These are phyloP conservation scores for Herpotrichia juniperi DNA, from an alignment of 2,329 filamentous ascomycete species.

Conservation along the genomic window DNA sequence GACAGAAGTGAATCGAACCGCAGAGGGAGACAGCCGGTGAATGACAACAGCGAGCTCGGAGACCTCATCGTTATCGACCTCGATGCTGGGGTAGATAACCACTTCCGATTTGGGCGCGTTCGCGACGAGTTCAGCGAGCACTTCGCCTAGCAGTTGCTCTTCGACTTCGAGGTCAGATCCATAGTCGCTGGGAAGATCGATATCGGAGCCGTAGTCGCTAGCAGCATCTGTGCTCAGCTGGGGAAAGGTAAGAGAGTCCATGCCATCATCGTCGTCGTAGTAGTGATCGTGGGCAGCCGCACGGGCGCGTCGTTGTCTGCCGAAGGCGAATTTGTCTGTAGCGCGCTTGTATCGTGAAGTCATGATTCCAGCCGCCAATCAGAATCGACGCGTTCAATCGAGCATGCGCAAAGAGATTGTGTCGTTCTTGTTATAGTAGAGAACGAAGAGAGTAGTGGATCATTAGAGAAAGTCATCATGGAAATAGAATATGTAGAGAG, in stretches of 20 bases:
- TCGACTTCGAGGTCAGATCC: slow-evolving; percentile 68
- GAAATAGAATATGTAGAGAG: too few species aligned
- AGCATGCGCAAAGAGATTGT: background rate
- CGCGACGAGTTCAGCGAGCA: slow-evolving; percentile 55
- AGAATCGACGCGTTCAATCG: background rate
- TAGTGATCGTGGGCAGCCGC: background rate
- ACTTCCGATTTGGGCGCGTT: slow-evolving; percentile 31
- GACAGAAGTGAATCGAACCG: background rate
- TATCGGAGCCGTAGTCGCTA: slow-evolving; percentile 70
- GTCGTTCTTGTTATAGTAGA: too few species aligned
- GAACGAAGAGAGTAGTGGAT: too few species aligned
- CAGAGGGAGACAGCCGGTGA: slow-evolving; percentile 5
- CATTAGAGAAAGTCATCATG: too few species aligned
- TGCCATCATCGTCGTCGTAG: slow-evolving; percentile 26
- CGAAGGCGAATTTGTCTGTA: background rate
- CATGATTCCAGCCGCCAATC: background rate
- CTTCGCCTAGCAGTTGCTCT: slow-evolving; percentile 58
- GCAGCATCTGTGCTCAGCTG: slow-evolving; percentile 14
- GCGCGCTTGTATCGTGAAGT: background rate
- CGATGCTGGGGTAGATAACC: slow-evolving; percentile 28
- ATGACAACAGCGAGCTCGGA: slow-evolving; percentile 21
- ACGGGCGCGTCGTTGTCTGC: background rate
- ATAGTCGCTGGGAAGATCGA: slow-evolving; percentile 66
- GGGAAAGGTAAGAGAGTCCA: slow-evolving; percentile 21
- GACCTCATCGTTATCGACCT: slow-evolving; percentile 11